phyloP scores from a whole-genome alignment of 2,329 filamentous ascomycete genomes.

The Cadophora luteo-olivacea region DNA sequence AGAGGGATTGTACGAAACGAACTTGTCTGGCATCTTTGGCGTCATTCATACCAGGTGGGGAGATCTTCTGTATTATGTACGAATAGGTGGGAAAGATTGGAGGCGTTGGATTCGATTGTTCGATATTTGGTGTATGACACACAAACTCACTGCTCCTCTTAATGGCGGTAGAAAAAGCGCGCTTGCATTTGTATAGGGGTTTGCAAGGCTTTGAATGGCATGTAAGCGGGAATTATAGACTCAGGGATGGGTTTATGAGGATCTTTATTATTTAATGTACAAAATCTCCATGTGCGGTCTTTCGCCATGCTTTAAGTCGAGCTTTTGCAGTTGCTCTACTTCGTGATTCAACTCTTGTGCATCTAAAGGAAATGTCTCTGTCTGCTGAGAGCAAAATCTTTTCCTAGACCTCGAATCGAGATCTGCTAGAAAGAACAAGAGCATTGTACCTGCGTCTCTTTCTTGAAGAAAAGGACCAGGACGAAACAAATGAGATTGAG shows the following conservation, averaged over 20 bases:
- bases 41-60: constrained; percentile 10
- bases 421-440: background rate
- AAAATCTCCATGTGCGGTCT: constrained; percentile 17
- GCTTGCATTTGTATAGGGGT: constrained; percentile 31
- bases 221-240: background rate
- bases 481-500: background rate
- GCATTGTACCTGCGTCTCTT: background rate
- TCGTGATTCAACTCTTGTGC: background rate
- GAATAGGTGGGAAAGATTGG: constrained; percentile 27
- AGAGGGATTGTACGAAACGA: constrained; percentile 11
- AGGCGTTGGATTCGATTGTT: constrained; percentile 35
- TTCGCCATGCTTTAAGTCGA: background rate
- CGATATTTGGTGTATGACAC: constrained; percentile 32
- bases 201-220: background rate
- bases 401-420: no score
- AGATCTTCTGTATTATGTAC: constrained; percentile 37
- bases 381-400: background rate
- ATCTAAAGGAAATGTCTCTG: background rate
- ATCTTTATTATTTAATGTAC: constrained; percentile 26
- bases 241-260: constrained; percentile 6
- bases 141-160: constrained; percentile 39
- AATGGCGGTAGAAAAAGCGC: constrained; percentile 31
- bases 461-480: background rate
- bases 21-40: constrained; percentile 20
- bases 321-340: background rate